Percentiles rank a stretch among this genome's conserved stretches.
Evolutionary conservation across 2,329 filamentous ascomycete species (phyloP).

Genomic region (Cercospora canescens): DNA sequence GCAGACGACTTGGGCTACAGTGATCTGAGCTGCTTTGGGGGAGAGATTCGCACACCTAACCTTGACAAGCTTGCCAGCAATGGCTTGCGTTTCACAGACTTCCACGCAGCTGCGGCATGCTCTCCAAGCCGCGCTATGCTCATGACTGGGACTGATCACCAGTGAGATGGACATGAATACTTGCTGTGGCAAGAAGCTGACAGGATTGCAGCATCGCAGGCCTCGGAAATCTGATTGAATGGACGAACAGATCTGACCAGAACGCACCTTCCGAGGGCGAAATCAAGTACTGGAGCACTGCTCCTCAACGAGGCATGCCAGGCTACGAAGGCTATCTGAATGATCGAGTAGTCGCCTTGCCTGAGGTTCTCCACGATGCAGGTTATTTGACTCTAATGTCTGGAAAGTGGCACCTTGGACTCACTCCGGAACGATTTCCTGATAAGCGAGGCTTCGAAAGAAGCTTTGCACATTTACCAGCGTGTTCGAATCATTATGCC

Average conservation of each 20-base stretch:
- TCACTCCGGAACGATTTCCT: conserved; percentile 59
- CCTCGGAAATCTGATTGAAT: conserved; percentile 60
- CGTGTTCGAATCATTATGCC: conserved; percentile 59
- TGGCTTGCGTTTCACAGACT: conserved; percentile 62
- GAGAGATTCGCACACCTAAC: conserved; percentile 62
- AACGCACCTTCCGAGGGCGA: conserved; percentile 54
- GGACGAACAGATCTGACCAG: conserved; percentile 56
- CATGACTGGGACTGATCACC: conserved; percentile 65
- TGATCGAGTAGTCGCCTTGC: conserved; percentile 58
- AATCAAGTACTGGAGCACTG: conserved; percentile 47
- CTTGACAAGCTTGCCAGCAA: conserved; percentile 52
- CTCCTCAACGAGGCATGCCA: conserved; percentile 57
- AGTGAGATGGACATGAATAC: conserved; percentile 24
- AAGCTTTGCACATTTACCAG: conserved; percentile 61
- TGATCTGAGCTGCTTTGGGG: conserved; percentile 60
- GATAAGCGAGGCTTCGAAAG: conserved; percentile 59
- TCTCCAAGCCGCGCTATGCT: conserved; percentile 67
- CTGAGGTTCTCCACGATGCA: conserved; percentile 58
- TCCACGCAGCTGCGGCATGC: conserved; percentile 65
- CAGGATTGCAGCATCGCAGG: conserved; percentile 49
- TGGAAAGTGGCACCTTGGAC: conserved; percentile 64
- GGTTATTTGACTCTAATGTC: conserved; percentile 63
- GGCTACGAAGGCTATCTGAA: conserved; percentile 67
- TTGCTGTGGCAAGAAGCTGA: background rate
- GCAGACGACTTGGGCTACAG: conserved; percentile 39